Evolutionary conservation across 129 eudicot species (phyloP), one percentile per base, ranked within the genome.

Genomic region (Heracleum sosnowskyi): DNA sequence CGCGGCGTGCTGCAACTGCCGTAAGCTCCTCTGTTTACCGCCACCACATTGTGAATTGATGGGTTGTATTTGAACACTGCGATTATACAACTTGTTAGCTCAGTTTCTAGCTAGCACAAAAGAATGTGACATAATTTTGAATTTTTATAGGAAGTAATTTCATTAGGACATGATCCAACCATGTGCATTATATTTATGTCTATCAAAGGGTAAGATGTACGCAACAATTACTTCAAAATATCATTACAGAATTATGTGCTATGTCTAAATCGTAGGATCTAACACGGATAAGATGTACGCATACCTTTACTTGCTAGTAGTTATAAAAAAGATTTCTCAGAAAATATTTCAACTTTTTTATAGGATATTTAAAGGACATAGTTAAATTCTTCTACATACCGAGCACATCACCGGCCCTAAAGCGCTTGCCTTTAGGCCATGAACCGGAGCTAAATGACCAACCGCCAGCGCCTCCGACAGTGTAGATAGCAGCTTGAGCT

Each of bases 401-500:
- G 5, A 91, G 92, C 5, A 81, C 69, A 76, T 93, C 98, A 29
- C 97, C 98, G 35, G 92, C 89, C 79, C 63, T 84, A 60, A 93
- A 93, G 41, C 77, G 49, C 84, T 91, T 91, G 77, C 91, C 92
- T 3, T 45, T 74, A 24, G 91, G 90, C 98, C 98, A 93, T 16
- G 66, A 24, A 37, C 78, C 44, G 78, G 70, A n/a, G 55, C 85
- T 85, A 39, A 76, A 89, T 66, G 90, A 78, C 98, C 98, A 93
- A 12, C 98, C 98, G 12, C 62, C 31, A 4, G 78, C 5, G 9
- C 80, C 98, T 0, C 98, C 98, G 47, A 93, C 98, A 36, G 82
- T 85, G 80, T 81, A 86, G 66, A 79, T 69, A 44, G 90, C 89
- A 0, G 91, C 92, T 22, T 85, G 80, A 77, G 90, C 89, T 76